phyloP scores from a whole-genome alignment of 179 eudicot genomes.

The Silene coronaria region DNA sequence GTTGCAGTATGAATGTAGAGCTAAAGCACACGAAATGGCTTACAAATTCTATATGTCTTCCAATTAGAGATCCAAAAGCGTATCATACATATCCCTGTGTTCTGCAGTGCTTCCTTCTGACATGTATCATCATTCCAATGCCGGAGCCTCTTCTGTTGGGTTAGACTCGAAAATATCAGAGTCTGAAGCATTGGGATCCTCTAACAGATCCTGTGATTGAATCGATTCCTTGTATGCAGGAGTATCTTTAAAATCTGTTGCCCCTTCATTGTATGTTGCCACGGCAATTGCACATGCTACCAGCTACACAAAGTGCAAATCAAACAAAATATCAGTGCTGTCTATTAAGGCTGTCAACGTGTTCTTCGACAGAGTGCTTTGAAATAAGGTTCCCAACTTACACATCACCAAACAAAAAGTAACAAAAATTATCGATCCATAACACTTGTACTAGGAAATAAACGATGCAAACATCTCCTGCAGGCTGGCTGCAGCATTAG shows the following conservation, averaged over 20 bases:
- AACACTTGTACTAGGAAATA: no score
- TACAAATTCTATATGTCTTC: background rate
- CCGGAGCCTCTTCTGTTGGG: conserved; percentile 93
- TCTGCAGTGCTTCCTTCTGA: conserved; percentile 1
- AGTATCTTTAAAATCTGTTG: conserved; percentile 83
- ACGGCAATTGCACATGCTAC: conserved; percentile 84
- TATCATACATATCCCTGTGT: background rate
- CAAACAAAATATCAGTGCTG: background rate
- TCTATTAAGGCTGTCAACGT: background rate
- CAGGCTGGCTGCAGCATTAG: no score
- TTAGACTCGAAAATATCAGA: conserved; percentile 88
- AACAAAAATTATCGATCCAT: no score
- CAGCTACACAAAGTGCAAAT: conserved; percentile 43
- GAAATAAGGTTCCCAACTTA: no score
- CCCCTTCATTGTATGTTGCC: conserved; percentile 88
- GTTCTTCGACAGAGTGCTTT: no score
- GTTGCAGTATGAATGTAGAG: conserved; percentile 13
- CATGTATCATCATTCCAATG: conserved; percentile 54
- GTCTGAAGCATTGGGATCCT: conserved; percentile 72
- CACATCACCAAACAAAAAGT: no score
- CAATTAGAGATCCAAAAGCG: background rate
- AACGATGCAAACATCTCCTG: no score
- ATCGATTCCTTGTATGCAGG: conserved; percentile 82
- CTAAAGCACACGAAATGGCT: background rate
- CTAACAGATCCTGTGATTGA: conserved; percentile 62